These are phyloP conservation scores for Pseudozyma pruni DNA, from an alignment of 1,284 basidiomycete genomes.

Conservation along the genomic window DNA sequence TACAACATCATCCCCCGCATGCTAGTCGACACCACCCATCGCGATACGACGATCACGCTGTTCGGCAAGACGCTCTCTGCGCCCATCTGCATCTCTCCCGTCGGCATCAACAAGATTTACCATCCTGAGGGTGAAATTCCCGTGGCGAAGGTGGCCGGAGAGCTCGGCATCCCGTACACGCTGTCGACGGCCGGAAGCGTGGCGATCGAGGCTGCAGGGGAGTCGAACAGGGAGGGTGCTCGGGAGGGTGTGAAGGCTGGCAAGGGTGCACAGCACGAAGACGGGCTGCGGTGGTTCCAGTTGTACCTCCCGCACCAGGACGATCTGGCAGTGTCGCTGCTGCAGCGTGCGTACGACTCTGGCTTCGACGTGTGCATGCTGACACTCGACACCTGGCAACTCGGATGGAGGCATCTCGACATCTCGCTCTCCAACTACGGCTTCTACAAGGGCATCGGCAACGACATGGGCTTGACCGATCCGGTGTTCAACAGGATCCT, in stretches of 20 bases:
- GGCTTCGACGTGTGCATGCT: constrained; percentile 71
- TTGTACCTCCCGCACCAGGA: constrained; percentile 76
- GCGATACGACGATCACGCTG: constrained; percentile 74
- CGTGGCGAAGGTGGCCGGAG: constrained; percentile 75
- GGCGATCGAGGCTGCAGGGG: constrained; percentile 78
- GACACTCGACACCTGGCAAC: constrained; percentile 75
- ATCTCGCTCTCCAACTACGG: constrained; percentile 72
- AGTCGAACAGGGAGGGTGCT: constrained; percentile 72
- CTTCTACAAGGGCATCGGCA: constrained; percentile 68
- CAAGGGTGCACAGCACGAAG: constrained; percentile 67
- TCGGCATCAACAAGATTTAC: constrained; percentile 79
- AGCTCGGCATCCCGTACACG: constrained; percentile 76
- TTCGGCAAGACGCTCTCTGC: constrained; percentile 76
- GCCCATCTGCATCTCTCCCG: constrained; percentile 78
- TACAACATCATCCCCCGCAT: constrained; percentile 75
- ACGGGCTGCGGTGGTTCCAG: constrained; percentile 78
- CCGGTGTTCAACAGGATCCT: constrained; percentile 74
- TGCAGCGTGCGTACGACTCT: constrained; percentile 71
- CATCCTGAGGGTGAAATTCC: constrained; percentile 77
- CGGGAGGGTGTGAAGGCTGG: constrained; percentile 5
- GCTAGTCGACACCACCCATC: constrained; percentile 76
- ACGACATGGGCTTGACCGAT: constrained; percentile 74
- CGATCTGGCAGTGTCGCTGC: constrained; percentile 69
- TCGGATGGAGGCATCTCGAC: constrained; percentile 74
- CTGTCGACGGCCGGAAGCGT: constrained; percentile 78